Conservation (phyloP, 1,139 yeast genomes). For the Taphrina betulina region DNA sequence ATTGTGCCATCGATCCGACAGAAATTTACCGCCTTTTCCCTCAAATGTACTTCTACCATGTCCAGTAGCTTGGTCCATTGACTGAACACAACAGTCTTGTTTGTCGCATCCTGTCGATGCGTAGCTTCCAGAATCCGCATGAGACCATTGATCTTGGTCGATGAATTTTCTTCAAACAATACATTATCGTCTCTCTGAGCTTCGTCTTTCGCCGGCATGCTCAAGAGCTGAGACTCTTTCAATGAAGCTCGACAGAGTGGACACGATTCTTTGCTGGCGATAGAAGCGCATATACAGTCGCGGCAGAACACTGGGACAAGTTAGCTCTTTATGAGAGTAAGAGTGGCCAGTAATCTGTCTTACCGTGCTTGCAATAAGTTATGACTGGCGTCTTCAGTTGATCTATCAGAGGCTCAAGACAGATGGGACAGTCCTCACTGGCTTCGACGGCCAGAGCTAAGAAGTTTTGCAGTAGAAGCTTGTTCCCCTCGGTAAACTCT, state of each 20-base stretch:
- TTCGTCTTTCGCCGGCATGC: background rate
- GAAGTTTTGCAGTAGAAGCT: conserved; percentile 33
- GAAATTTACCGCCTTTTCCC: conserved; percentile 50
- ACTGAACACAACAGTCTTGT: conserved; percentile 71
- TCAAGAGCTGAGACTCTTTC: conserved; percentile 1
- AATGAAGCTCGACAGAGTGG: conserved; percentile 23
- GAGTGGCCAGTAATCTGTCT: too few species aligned
- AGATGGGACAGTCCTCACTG: conserved; percentile 37
- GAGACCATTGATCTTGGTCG: conserved; percentile 19
- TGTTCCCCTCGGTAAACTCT: conserved; percentile 34
- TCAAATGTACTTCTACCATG: conserved; percentile 60
- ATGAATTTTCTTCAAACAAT: background rate
- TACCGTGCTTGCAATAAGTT: conserved; percentile 37
- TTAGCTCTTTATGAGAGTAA: too few species aligned
- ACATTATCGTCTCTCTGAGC: background rate
- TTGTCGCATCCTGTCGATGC: conserved; percentile 18
- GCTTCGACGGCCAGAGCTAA: conserved; percentile 36
- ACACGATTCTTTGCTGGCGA: conserved; percentile 11
- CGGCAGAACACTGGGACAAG: conserved; percentile 35
- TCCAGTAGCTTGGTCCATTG: conserved; percentile 81
- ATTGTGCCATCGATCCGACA: conserved; percentile 47
- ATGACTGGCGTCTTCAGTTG: conserved; percentile 32
- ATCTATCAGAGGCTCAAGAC: conserved; percentile 35
- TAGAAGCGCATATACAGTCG: conserved; percentile 33
- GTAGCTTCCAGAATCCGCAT: conserved; percentile 12